Percentiles rank a stretch among this genome's conserved stretches.
Conservation (phyloP, 257 asterid genomes). For the Striga asiatica region DNA sequence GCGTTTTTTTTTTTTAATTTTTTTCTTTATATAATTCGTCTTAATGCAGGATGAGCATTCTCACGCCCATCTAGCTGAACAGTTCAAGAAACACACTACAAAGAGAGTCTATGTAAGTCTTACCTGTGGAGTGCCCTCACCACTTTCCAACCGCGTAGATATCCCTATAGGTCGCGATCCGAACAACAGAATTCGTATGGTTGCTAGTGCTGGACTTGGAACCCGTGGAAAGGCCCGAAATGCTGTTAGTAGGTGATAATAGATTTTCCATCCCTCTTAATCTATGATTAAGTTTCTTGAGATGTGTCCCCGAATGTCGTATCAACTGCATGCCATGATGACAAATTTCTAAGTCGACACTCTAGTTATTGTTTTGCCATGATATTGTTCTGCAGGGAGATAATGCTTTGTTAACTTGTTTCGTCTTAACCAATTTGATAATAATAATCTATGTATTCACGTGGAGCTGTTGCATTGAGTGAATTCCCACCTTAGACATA, state of each 20-base stretch:
- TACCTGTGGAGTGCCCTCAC: constrained; percentile 79
- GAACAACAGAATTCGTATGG: constrained; percentile 80
- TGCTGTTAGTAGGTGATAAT: constrained; percentile 85
- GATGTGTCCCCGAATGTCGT: too few species aligned
- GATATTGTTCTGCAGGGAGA: constrained; percentile 43
- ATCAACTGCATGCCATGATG: too few species aligned
- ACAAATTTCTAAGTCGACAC: background rate
- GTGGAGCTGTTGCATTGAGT: background rate
- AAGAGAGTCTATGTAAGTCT: constrained; percentile 75
- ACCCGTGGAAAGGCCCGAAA: constrained; percentile 51
- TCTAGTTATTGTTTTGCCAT: constrained; percentile 20
- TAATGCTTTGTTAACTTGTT: background rate
- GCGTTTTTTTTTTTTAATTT: background rate
- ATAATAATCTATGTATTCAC: too few species aligned
- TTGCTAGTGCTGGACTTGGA: constrained; percentile 51
- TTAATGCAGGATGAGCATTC: constrained; percentile 56
- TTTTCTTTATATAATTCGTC: constrained; percentile 1
- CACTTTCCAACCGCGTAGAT: constrained; percentile 49
- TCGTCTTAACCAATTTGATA: too few species aligned
- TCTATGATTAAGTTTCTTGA: too few species aligned
- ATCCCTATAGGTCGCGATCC: constrained; percentile 79
- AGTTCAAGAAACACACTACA: constrained; percentile 72
- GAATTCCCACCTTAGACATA: background rate
- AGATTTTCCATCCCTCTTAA: background rate
- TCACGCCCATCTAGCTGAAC: constrained; percentile 67